Evolutionary conservation across 768 basidiomycete genomes (phyloP), one percentile per base, ranked within the genome.

Genomic region (Xerocomus potaroensis): DNA sequence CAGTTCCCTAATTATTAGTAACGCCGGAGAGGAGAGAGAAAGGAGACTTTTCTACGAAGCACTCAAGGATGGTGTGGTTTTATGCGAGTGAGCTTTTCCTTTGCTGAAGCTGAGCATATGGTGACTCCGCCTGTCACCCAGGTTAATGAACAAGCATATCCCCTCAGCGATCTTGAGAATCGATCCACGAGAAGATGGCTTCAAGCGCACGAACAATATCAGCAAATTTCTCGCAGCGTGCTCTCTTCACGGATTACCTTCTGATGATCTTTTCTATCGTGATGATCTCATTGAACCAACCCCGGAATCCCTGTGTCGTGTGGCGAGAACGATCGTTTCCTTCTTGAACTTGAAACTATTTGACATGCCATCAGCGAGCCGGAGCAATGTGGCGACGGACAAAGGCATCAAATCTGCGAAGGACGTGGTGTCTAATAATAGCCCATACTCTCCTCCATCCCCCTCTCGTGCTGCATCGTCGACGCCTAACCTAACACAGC

Each of bases 181-280:
- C 43, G 81, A 88, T 64, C 63, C 77, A 50, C 76, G 80, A 18
- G 81, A 84, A 64, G 81, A 84, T 57, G 80, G 86, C 26, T 71
- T 81, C 59, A 67, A 77, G 58, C 77, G 81, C 47, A 77, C 79
- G 3, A 76, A 78, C 30, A 93, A 93, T 58, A 72, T 87, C 19
- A 81, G 85, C 31, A 84, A 80, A 63, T 92, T 91, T 60, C 73
- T 90, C 26, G 84, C 85, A 3, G 80, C 84, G 1, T 89, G 84
- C 51, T 75, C 84, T 22, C 77, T 79, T 32, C 78, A 82, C 54
- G 85, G 84, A 4, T 66, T 90, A 21, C 60, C 74, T 31, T 65
- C 76, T 21, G 79, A 81, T 45, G 84, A 84, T 48, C 65, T 87
- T 34, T 87, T 90, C 60, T 72, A 76, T 35, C 73, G 74, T 4